phyloP scores from a whole-genome alignment of 768 basidiomycete species.

The Mycena filopes region DNA sequence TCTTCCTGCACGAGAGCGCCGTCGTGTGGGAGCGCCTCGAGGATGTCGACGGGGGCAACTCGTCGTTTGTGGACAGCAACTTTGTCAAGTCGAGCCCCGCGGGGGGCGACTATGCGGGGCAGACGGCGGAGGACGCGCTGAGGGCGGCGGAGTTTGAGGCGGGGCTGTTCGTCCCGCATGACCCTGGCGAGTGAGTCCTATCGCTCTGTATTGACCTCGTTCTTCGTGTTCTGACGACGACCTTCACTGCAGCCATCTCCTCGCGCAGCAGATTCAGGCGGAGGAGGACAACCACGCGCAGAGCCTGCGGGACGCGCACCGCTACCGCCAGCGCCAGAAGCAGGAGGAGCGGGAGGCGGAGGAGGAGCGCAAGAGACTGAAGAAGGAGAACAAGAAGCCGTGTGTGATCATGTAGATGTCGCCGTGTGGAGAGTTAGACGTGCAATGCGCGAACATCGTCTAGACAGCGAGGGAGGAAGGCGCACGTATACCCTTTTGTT shows the following conservation, averaged over 20 bases:
- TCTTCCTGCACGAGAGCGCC: conserved; percentile 78
- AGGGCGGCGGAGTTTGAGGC: conserved; percentile 59
- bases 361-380: conserved; percentile 40
- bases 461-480: no score
- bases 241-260: conserved; percentile 57
- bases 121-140: conserved; percentile 71
- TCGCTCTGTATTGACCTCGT: not conserved
- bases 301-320: conserved; percentile 42
- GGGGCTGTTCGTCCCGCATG: conserved; percentile 49
- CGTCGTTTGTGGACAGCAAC: conserved; percentile 81
- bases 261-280: conserved; percentile 82
- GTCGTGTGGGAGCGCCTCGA: conserved; percentile 93
- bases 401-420: conserved; percentile 74
- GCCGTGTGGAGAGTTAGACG: not conserved
- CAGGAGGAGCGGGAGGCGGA: conserved; percentile 39
- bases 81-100: conserved; percentile 73
- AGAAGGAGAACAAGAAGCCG: conserved; percentile 58
- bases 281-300: conserved; percentile 76
- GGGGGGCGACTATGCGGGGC: conserved; percentile 85
- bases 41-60: conserved; percentile 84
- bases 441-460: no score
- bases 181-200: conserved; percentile 70
- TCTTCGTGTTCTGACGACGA: conserved; percentile 4
- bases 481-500: no score
- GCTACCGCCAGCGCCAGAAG: conserved; percentile 35